Percentiles rank a stretch among this genome's conserved stretches.
phyloP scores from a whole-genome alignment of 495 filamentous ascomycete genomes.

The Pyronema domesticum region DNA sequence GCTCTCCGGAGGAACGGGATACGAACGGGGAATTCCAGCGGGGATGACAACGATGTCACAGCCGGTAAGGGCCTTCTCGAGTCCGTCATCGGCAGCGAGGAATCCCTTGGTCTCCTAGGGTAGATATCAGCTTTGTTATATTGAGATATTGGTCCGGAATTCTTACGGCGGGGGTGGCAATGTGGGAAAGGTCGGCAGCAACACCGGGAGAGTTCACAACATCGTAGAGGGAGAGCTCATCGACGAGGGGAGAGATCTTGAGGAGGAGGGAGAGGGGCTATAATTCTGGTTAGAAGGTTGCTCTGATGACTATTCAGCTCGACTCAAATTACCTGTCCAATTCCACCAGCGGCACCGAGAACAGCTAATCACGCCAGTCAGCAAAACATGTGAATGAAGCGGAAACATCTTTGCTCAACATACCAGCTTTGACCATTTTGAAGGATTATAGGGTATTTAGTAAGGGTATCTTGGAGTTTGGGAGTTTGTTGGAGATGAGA shows the following conservation, averaged over 20 bases:
- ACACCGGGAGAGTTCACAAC: constrained; percentile 97
- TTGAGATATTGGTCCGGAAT: neutral
- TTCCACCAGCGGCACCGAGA: constrained; percentile 90
- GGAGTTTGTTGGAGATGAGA: constrained; percentile 11
- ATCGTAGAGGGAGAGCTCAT: constrained; percentile 93
- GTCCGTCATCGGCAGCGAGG: constrained; percentile 74
- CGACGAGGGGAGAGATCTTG: constrained; percentile 67
- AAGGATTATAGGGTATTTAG: neutral
- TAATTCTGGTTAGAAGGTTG: neutral
- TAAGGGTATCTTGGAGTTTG: neutral
- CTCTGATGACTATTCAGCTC: neutral
- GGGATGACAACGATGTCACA: constrained; percentile 93
- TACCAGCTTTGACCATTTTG: constrained; percentile 84
- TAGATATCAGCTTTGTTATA: neutral
- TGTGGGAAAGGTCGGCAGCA: constrained; percentile 87
- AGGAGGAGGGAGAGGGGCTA: constrained; percentile 91
- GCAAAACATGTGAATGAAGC: neutral
- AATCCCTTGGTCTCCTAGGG: constrained; percentile 73
- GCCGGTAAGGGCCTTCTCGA: constrained; percentile 72
- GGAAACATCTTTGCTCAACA: constrained; percentile 12
- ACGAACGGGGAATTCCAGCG: constrained; percentile 89
- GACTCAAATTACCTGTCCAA: constrained; percentile 60
- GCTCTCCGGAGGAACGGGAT: neutral
- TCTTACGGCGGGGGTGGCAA: constrained; percentile 80
- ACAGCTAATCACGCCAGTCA: constrained; percentile 41